Evolutionary conservation across 805 yeast species (phyloP), one percentile per base, ranked within the genome.

Genomic region (Wickerhamomyces hampshirensis): DNA sequence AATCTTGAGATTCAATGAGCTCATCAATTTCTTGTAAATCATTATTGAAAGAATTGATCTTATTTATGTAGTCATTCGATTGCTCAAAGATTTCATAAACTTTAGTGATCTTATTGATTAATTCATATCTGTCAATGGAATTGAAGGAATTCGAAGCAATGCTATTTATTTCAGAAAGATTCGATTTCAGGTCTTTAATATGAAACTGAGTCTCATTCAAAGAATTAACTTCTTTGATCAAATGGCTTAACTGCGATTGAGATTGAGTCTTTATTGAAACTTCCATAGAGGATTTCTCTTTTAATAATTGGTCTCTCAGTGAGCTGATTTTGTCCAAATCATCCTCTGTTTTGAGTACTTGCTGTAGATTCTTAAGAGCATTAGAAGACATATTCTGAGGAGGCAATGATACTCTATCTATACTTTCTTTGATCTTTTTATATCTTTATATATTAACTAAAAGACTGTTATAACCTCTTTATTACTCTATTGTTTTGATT

Each of bases 261-360:
- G 50, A 37, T 23, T 39, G 44, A 11, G 73, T 63, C 35, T 73
- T 76, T 11, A 53, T 31, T 23, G 48, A 49, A 32, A 80, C 67
- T 48, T 86, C 96, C 10, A 87, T 65, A 4, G 83, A 71, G 0
- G 81, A 69, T 55, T 84, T 85, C 52, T 91, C 96, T 44, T 79
- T 80, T 6, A 56, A 42, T 32, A 83, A 59, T 40, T 77, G 82
- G 35, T 70, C 75, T 37, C 71, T 72, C 19, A 83, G 58, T 7
- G 65, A 59, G 9, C 65, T 59, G 6, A 82, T 68, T 38, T 73
- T 76, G 34, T 67, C 73, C 27, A 81, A 59, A 39, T 83, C 88
- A 19, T 63, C 56, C 29, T 67, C 71, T 29, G 62, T 60, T 37
- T 58, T 60, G 7, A 66, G 43, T 14, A 65, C 43, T 18, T 54